Conservation (phyloP, 2,329 filamentous ascomycete genomes). For the Juglanconis oblonga region DNA sequence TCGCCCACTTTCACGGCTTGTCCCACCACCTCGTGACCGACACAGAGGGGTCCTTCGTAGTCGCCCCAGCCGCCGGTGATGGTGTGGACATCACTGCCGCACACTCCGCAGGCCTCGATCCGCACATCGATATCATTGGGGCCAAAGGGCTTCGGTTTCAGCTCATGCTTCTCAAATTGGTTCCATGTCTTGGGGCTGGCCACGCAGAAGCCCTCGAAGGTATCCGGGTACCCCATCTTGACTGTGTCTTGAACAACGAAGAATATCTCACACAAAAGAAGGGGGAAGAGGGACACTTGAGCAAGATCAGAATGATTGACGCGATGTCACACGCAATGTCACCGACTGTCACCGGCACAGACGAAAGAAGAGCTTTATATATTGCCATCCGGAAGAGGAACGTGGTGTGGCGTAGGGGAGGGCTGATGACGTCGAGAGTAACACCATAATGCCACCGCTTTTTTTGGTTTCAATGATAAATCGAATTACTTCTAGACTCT, state of each 20-base stretch:
- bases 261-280: not conserved
- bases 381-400: not conserved
- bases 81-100: constrained; percentile 60
- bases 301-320: not conserved
- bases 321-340: too few relatives aligned
- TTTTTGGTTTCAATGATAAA: too few relatives aligned
- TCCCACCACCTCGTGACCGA: constrained; percentile 61
- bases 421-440: not conserved
- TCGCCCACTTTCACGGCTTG: constrained; percentile 47
- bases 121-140: constrained; percentile 70
- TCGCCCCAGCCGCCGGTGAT: constrained; percentile 52
- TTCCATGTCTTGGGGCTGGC: constrained; percentile 41
- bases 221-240: constrained; percentile 43
- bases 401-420: too few relatives aligned
- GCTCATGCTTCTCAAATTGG: constrained; percentile 34
- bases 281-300: too few relatives aligned
- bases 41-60: constrained; percentile 44
- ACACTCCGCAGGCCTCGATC: constrained; percentile 65
- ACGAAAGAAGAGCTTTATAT: not conserved
- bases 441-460: not conserved
- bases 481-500: not conserved
- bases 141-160: constrained; percentile 63
- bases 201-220: constrained; percentile 41
- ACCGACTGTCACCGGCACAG: too few relatives aligned
- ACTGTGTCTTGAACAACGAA: not conserved